phyloP scores from a whole-genome alignment of 345 rosid species.

The Syzygium grande region DNA sequence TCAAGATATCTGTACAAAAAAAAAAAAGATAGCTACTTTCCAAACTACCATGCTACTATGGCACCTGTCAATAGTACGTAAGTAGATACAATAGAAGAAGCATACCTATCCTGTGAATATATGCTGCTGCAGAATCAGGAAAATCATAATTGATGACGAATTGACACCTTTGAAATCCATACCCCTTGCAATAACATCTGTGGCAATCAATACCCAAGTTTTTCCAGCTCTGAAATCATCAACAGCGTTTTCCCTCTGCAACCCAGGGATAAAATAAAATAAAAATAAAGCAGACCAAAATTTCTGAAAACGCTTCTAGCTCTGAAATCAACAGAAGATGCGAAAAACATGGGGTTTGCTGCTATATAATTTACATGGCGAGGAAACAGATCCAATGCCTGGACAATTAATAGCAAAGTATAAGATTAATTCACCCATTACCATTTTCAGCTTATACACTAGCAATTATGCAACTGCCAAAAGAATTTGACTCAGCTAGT shows the following conservation, averaged over 20 bases:
- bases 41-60: background rate
- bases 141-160: slow-evolving; percentile 89
- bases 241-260: slow-evolving; percentile 76
- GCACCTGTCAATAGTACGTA: background rate
- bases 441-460: background rate
- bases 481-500: background rate
- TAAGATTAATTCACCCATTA: background rate
- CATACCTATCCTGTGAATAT: slow-evolving; percentile 93
- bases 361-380: background rate
- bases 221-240: slow-evolving; percentile 80
- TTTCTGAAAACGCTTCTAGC: background rate
- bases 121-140: slow-evolving; percentile 84
- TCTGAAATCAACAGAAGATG: background rate
- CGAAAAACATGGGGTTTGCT: background rate
- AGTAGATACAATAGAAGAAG: background rate
- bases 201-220: slow-evolving; percentile 91
- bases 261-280: background rate
- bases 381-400: background rate
- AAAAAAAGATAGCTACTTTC: background rate
- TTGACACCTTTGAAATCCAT: slow-evolving; percentile 98
- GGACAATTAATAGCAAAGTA: background rate
- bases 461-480: background rate
- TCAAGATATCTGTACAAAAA: background rate
- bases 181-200: slow-evolving; percentile 92
- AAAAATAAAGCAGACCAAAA: background rate